phyloP scores from a whole-genome alignment of 805 yeast species.

The Ogataea henricii region DNA sequence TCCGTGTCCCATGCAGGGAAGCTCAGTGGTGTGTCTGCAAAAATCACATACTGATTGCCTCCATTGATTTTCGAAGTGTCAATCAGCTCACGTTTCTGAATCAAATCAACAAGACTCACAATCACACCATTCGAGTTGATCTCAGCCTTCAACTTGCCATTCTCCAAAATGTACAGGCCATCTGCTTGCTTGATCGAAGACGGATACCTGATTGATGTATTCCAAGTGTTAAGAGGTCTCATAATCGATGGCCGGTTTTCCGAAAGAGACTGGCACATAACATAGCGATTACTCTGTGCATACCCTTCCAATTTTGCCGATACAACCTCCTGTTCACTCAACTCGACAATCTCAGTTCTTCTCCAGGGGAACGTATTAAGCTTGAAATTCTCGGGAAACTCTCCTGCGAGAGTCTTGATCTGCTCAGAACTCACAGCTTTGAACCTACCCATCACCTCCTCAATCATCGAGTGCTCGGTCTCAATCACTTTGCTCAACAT shows the following conservation, averaged over 20 bases:
- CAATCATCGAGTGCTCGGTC: slow-evolving; percentile 53
- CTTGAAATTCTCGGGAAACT: slow-evolving; percentile 25
- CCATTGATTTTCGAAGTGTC: slow-evolving; percentile 56
- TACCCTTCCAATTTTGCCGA: neutral
- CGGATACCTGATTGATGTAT: slow-evolving; percentile 41
- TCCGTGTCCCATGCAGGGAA: slow-evolving; percentile 99
- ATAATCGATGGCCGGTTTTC: slow-evolving; percentile 18
- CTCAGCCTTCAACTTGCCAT: slow-evolving; percentile 59
- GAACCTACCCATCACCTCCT: slow-evolving; percentile 39
- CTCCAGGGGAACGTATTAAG: slow-evolving; percentile 70
- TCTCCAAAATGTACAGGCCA: slow-evolving; percentile 53
- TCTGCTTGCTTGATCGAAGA: slow-evolving; percentile 47
- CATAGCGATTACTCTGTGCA: slow-evolving; percentile 20
- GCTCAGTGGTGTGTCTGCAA: slow-evolving; percentile 86
- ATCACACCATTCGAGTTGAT: slow-evolving; percentile 57
- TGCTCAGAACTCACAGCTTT: slow-evolving; percentile 7
- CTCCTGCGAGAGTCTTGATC: slow-evolving; percentile 10
- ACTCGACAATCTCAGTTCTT: slow-evolving; percentile 46
- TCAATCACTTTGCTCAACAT: slow-evolving; percentile 62
- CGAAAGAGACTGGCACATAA: slow-evolving; percentile 19
- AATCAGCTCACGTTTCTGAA: slow-evolving; percentile 63
- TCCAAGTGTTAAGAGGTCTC: slow-evolving; percentile 22
- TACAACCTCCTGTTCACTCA: slow-evolving; percentile 8
- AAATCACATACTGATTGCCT: slow-evolving; percentile 80
- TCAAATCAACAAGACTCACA: slow-evolving; percentile 62